Evolutionary conservation across 768 basidiomycete species (phyloP).

Genomic region (Tulasnella sp.): DNA sequence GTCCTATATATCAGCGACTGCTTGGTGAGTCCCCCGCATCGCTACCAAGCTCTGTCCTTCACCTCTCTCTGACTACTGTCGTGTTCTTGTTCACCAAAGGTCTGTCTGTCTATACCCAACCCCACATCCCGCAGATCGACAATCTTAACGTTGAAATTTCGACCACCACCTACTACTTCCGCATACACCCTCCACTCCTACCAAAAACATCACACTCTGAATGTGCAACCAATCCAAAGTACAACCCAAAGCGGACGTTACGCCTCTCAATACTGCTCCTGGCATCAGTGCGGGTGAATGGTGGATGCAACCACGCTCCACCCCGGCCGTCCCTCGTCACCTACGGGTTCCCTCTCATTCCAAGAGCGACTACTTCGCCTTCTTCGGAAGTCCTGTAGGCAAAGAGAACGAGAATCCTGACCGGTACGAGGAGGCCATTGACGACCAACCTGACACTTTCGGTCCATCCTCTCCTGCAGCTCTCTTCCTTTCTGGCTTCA

Average conservation of each 20-base stretch:
- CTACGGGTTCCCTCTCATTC: neutral
- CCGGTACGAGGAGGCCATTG: neutral
- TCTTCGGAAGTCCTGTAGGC: slow-evolving; percentile 1
- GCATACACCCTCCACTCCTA: too few species aligned
- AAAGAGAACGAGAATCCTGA: neutral
- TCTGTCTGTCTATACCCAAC: too few species aligned
- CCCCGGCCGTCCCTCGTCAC: neutral
- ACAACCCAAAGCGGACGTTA: neutral
- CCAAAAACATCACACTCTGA: too few species aligned
- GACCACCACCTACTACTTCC: too few species aligned
- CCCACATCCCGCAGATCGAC: too few species aligned
- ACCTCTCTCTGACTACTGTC: too few species aligned
- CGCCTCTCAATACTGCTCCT: neutral
- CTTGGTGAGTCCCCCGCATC: too few species aligned
- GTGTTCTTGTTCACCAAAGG: too few species aligned
- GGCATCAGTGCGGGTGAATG: neutral
- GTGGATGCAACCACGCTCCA: slow-evolving; percentile 8
- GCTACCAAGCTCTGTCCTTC: too few species aligned
- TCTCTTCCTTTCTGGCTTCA: slow-evolving; percentile 20
- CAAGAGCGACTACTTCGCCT: neutral
- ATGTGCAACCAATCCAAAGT: neutral
- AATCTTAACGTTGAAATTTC: too few species aligned
- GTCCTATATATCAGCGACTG: too few species aligned
- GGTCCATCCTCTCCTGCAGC: slow-evolving; percentile 18
- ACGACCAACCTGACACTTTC: neutral